Evolutionary conservation across 441 rosid species (phyloP).

Genomic region (Gossypium trilobum): DNA sequence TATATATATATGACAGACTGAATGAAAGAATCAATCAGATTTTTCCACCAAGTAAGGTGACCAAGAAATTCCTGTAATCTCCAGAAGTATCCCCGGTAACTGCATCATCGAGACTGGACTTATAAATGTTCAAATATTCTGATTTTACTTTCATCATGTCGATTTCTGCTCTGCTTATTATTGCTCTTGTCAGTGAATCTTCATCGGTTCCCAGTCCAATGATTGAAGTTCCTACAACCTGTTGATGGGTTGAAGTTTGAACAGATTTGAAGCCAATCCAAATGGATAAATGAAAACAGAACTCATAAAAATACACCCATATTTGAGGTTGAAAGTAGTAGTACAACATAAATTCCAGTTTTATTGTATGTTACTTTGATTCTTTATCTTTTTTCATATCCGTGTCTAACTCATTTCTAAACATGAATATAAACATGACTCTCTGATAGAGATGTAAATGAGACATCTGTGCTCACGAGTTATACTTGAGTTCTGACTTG

Average conservation of each 20-base stretch:
- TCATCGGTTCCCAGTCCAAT: conserved; percentile 79
- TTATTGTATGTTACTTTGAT: background rate
- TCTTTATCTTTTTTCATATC: background rate
- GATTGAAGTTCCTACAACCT: conserved; percentile 52
- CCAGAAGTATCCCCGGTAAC: conserved; percentile 70
- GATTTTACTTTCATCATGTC: conserved; percentile 60
- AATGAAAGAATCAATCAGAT: conserved; percentile 19
- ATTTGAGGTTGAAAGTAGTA: background rate
- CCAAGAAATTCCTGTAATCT: conserved; percentile 51
- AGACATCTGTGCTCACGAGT: too few relatives aligned
- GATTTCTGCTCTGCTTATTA: conserved; percentile 64
- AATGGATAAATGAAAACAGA: background rate
- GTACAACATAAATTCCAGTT: background rate
- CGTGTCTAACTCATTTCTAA: background rate
- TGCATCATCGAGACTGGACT: conserved; percentile 48
- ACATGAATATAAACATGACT: background rate
- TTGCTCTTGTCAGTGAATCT: conserved; percentile 64
- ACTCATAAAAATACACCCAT: background rate
- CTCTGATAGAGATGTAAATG: background rate
- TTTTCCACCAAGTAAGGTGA: conserved; percentile 61
- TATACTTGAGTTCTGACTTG: too few relatives aligned
- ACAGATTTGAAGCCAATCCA: background rate
- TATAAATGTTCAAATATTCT: conserved; percentile 46
- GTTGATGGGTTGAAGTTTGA: conserved; percentile 13
- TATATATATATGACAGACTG: background rate